Base-by-base conservation (phyloP, 805 yeast genomes). In the Komagataella mondaviorum region DNA sequence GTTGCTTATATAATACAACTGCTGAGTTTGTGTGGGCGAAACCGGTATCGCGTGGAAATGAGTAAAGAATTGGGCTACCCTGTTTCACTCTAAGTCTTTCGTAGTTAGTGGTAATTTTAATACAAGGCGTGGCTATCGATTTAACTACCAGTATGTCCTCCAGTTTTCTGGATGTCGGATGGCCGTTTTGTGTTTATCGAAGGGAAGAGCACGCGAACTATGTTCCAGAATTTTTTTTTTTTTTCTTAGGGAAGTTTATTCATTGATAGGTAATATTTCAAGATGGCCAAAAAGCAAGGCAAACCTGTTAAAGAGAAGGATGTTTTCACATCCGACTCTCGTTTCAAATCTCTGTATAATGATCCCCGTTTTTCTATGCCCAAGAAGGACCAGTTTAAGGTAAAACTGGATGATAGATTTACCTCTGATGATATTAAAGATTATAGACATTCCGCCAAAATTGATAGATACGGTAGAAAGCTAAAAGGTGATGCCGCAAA, bases 341-440 rank as follows among this genome's bases (percentile, higher is more conserved):
- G 98, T 63, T 91, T 91, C 65, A 68, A 85, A 6, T 71, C 81
- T 6, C 84, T 91, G 6, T 88, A 84, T 59, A 78, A 76, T 56
- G 99, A 93, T 66, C 98, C 98, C 3, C 75, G 96, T 55, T 93
- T 91, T 70, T 83, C 78, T 54, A 68, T 80, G 23, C 90, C 96
- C 2, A 83, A 75, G 60, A 75, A 74, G 63, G 81, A 80, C 58
- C 80, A 83, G 52, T 68, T 81, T 54, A 85, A 84, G 63, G 85
- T 88, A 44, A 80, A 85, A 57, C 73, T 93, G 22, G 99, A 93
- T 67, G 84, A 80, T 52, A 80, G 99, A 66, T 93, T 93, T 67
- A 67, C 72, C 50, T 84, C 82, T 58, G 79, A 80, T 48, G 85
- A 80, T 52, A 66, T 85, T 49, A 76, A 69, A 51, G 69, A 81